Evolutionary conservation across 176 grass and related monocot species (phyloP), one percentile per base, ranked within the genome.

Genomic region (Chloris gayana): DNA sequence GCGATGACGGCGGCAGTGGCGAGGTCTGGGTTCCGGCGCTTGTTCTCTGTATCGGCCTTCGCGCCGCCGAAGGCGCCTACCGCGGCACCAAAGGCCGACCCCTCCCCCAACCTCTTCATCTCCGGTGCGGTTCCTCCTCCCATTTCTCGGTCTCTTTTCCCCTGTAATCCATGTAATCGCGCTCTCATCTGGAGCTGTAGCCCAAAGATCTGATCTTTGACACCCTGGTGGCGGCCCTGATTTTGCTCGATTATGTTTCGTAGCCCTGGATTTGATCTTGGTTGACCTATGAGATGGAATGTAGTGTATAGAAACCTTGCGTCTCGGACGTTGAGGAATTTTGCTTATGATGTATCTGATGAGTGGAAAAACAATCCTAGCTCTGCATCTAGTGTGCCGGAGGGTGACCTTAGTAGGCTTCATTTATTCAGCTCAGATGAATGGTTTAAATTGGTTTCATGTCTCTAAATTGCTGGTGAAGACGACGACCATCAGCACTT

Each of bases 101-200:
- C 95, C 42, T 94, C 83, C 32, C 67, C 84, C 12, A 98, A 91
- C 70, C 90, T 98, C 78, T 95, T 93, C 82, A 80, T 98, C 79
- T 98, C 96, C 45, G 96, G 96, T 76, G 34, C 75, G 88, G 17
- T 39, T 27, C 33, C 37, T 41, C 7, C 21, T 59, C 14, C 71
- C 19, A n/a, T 70, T 72, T 15, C 11, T 22, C 31, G 18, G n/a
- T 56, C 32, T 41, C 34, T 50, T 34, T 47, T 29, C 18, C 11
- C 11, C 22, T 15, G 38, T 61, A n/a, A 14, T 1, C 5, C 26
- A 31, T 50, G 22, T 19, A 70, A 47, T 24, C 22, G n/a, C 8
- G 54, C 19, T 27, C 11, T 39, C 53, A 11, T 81, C 1, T 27
- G 12, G 53, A 34, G 29, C 29, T 78, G 67, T 44, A 37, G 25